Percentiles rank a stretch among this genome's conserved stretches.
Conservation (phyloP, 768 basidiomycete genomes). For the Pleurotus citrinopileatus region DNA sequence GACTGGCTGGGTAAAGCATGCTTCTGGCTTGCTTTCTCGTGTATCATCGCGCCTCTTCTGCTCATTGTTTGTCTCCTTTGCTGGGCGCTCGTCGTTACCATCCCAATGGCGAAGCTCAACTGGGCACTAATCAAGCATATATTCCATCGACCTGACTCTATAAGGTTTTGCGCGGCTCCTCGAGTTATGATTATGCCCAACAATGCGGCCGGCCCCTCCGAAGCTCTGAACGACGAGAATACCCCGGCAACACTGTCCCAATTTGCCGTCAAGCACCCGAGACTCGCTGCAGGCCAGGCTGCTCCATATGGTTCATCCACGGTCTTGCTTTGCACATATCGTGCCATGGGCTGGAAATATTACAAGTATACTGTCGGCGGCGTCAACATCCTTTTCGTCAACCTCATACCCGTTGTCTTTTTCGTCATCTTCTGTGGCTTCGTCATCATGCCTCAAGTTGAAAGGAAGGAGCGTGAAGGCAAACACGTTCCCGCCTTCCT, state of each 20-base stretch:
- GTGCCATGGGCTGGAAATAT: slow-evolving; percentile 85
- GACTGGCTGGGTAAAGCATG: slow-evolving; percentile 67
- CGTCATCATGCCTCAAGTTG: slow-evolving; percentile 70
- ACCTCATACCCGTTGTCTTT: slow-evolving; percentile 90
- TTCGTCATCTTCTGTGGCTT: slow-evolving; percentile 95
- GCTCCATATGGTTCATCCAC: slow-evolving; percentile 82
- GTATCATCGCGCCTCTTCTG: slow-evolving; percentile 86
- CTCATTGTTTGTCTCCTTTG: slow-evolving; percentile 85
- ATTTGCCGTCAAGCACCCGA: slow-evolving; percentile 67
- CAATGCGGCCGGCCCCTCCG: slow-evolving; percentile 21
- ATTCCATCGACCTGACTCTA: slow-evolving; percentile 70
- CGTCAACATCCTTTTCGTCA: slow-evolving; percentile 97
- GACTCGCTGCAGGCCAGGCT: slow-evolving; percentile 82
- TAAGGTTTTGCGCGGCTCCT: slow-evolving; percentile 93
- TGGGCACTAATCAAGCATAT: slow-evolving; percentile 92
- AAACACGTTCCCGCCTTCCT: slow-evolving; percentile 64
- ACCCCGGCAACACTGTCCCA: slow-evolving; percentile 31
- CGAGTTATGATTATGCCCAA: slow-evolving; percentile 57
- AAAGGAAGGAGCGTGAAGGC: slow-evolving; percentile 52
- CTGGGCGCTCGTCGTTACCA: slow-evolving; percentile 93
- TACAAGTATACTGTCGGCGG: slow-evolving; percentile 99
- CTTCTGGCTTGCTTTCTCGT: slow-evolving; percentile 79
- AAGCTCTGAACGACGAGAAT: slow-evolving; percentile 19
- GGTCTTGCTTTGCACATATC: slow-evolving; percentile 92
- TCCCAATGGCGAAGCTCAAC: slow-evolving; percentile 97